Percentiles rank a stretch among this genome's conserved stretches.
Conservation (phyloP, 352 stramenopile genomes). For the Phytopythium aichiense region DNA sequence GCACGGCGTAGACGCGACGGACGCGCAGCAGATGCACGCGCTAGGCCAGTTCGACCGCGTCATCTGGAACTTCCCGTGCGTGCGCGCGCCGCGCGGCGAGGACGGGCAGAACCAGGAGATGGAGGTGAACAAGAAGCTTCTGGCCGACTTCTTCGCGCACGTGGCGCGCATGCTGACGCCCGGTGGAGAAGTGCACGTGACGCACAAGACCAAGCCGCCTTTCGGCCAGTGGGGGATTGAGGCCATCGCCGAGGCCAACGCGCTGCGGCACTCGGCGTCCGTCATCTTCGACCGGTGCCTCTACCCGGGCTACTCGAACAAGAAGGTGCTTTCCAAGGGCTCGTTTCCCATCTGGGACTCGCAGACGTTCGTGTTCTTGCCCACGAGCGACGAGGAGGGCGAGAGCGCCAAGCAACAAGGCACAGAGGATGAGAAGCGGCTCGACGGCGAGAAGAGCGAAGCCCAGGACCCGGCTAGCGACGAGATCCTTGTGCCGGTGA, state of each 20-base stretch:
- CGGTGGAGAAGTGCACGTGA: slow-evolving; percentile 90
- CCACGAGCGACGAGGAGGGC: slow-evolving; percentile 11
- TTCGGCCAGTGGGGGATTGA: slow-evolving; percentile 87
- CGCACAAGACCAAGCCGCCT: slow-evolving; percentile 95
- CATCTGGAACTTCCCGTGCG: slow-evolving; percentile 97
- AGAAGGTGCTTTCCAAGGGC: slow-evolving; percentile 94
- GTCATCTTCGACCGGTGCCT: slow-evolving; percentile 93
- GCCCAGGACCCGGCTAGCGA: not conserved
- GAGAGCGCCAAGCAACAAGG: slow-evolving; percentile 9
- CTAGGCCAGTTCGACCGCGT: slow-evolving; percentile 87
- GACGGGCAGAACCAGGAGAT: slow-evolving; percentile 97
- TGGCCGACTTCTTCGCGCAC: slow-evolving; percentile 88
- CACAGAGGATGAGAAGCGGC: slow-evolving; percentile 7
- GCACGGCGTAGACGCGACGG: slow-evolving; percentile 91
- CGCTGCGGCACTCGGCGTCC: slow-evolving; percentile 54
- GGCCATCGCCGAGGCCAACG: slow-evolving; percentile 44
- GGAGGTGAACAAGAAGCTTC: slow-evolving; percentile 92
- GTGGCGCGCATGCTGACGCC: slow-evolving; percentile 38
- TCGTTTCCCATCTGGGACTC: slow-evolving; percentile 97
- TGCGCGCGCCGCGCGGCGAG: slow-evolving; percentile 83
- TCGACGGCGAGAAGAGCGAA: too few species aligned
- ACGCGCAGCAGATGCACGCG: slow-evolving; percentile 65
- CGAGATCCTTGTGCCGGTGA: slow-evolving; percentile 34
- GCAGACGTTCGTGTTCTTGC: slow-evolving; percentile 91
- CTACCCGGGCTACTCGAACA: slow-evolving; percentile 92